Evolutionary conservation across 345 rosid species (phyloP), one percentile per base, ranked within the genome.

Genomic region (Cardamine resedifolia): DNA sequence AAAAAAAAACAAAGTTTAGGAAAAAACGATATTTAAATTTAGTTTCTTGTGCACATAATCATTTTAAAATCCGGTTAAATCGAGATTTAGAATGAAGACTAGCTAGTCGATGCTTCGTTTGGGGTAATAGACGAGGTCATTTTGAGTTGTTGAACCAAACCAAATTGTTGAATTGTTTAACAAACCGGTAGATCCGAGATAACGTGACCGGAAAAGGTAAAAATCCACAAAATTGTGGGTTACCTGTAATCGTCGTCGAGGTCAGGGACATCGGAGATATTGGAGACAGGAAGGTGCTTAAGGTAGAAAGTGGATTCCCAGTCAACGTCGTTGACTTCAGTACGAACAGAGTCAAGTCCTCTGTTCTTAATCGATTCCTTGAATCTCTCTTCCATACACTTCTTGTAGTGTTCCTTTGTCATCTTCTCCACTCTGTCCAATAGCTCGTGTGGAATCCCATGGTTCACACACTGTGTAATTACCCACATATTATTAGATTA

Each of bases 261-360:
- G 73, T 94, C 96, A 15, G 91, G 93, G 72, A 94, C 60, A 62
- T 86, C 74, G 45, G 84, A 57, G 52, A 91, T 76, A 81, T 87
- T 88, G 0, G 96, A 86, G 31, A 64, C 47, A 7, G 98, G 97
- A 16, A 85, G 95, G 76, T 94, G 98, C 43, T 84, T 84, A 10
- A 94, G 30, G 73, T 15, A 72, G 79, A 91, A 94, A 23, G 98
- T 91, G 75, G 90, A 86, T 60, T 94, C 98, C 98, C 98, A 94
- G 61, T 94, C 98, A 84, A 91, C 62, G 64, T 90, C 92, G 23
- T 74, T 80, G 74, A 91, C 84, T 86, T 91, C 97, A 1, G 84
- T 50, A 26, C 76, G 66, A 45, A 85, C 82, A 57, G 79, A 85
- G 24, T 85, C 95, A 3, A 91, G 86, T 3, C 83, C 95, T 55